Base-by-base conservation (phyloP, 2,329 filamentous ascomycete genomes). In the Curvularia sp. region DNA sequence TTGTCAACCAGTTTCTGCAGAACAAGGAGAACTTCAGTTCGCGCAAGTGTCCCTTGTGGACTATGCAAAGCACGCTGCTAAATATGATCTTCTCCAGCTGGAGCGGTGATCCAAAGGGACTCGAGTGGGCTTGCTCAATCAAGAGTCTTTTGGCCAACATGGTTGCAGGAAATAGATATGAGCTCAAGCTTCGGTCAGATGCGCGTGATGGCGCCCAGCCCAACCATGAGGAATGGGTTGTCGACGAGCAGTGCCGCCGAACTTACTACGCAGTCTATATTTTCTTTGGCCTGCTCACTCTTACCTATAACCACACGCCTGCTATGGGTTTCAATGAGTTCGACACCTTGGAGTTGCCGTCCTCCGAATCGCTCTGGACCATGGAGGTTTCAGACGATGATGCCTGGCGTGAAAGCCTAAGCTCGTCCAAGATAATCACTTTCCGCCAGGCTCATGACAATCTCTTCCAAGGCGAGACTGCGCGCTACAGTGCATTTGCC, bases 31-130 rank as follows among this genome's bases (percentile, higher is more conserved):
- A 96, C 79, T 98, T 98, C 78, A 97, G 94, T 82, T 98, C 95
- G 8, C 89, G 94, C 69, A 98, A 97, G 78, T 98, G 94, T 72
- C 95, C 95, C 3, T 80, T 99, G 13, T 98, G 95, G 94, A 95
- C 94, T 47, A 98, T 98, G 92, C 95, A 99, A 77, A 92, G 92
- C 76, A 96, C 93, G 3, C 82, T 99, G 53, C 83, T 99, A 57
- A 99, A 99, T 83, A 98, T 98, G 95, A 89, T 97, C 66, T 98
- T 99, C 77, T 93, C 95, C 54, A 98, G 93, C 82, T 99, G 95
- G 95, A 98, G 95, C 77, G 95, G 95, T 71, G 95, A 98, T 73
- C 90, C 95, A 34, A 98, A 97, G 79, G 95, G 95, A 36, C 84
- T 99, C 2, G 95, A 99, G 78, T 99, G 95, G 95, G 93, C 95